Percentiles rank a stretch among this genome's conserved stretches.
These are phyloP conservation scores for Penicillium decumbens DNA, from an alignment of 2,329 filamentous ascomycete species.

Conservation along the genomic window DNA sequence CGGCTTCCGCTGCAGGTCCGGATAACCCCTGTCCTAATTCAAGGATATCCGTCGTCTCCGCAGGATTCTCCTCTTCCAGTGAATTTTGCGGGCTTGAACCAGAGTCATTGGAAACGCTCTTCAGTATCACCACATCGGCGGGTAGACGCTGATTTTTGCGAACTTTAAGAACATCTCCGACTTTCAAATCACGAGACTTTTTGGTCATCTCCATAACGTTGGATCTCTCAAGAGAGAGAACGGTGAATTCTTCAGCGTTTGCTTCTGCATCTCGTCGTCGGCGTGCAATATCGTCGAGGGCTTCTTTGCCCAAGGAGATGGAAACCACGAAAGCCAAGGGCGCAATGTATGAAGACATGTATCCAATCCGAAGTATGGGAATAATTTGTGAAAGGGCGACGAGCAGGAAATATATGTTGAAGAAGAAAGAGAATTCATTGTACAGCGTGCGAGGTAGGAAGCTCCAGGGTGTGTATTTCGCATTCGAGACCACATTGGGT, in stretches of 20 bases:
- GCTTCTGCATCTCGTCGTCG: conserved; percentile 85
- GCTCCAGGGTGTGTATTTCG: conserved; percentile 92
- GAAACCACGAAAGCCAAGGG: conserved; percentile 85
- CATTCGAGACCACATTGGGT: conserved; percentile 87
- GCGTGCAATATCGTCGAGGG: conserved; percentile 83
- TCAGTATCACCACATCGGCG: conserved; percentile 87
- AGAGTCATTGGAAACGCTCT: conserved; percentile 63
- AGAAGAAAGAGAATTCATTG: conserved; percentile 99
- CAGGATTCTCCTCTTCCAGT: conserved; percentile 13
- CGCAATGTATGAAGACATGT: conserved; percentile 89
- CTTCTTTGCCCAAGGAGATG: conserved; percentile 94
- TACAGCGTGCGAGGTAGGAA: conserved; percentile 93
- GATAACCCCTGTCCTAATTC: conserved; percentile 20
- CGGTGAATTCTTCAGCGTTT: conserved; percentile 82
- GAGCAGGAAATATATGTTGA: conserved; percentile 97
- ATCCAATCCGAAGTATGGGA: conserved; percentile 83
- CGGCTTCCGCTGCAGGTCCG: conserved; percentile 5
- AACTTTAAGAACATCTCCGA: conserved; percentile 92
- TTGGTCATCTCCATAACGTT: conserved; percentile 64
- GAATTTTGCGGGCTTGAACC: conserved; percentile 26
- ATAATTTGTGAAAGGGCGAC: conserved; percentile 93
- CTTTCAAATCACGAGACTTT: conserved; percentile 81
- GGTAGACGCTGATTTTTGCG: conserved; percentile 89
- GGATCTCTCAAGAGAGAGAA: conserved; percentile 62
- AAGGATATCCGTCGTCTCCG: conserved; percentile 24